Conservation (phyloP, 2,329 filamentous ascomycete genomes). For the Leptographium lundbergii region DNA sequence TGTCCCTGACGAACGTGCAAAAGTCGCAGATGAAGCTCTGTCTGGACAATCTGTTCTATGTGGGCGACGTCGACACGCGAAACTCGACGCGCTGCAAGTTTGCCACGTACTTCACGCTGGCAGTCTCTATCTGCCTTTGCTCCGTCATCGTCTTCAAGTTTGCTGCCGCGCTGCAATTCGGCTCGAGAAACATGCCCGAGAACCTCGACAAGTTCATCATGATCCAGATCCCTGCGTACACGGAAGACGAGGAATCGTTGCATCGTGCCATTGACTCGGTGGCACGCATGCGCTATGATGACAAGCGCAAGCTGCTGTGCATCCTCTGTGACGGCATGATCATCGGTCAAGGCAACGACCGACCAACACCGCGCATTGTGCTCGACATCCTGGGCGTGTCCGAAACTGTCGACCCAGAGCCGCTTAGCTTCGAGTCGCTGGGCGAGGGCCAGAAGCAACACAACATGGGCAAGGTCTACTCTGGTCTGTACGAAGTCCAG, state of each 20-base stretch:
- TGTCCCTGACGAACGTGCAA: conserved; percentile 39
- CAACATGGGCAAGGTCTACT: conserved; percentile 99
- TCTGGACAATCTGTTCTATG: conserved; percentile 88
- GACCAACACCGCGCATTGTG: conserved; percentile 88
- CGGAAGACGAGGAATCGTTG: conserved; percentile 93
- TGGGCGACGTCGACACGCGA: conserved; percentile 83
- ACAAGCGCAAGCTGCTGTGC: conserved; percentile 91
- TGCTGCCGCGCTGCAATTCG: conserved; percentile 88
- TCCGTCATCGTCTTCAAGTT: conserved; percentile 91
- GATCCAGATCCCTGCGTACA: conserved; percentile 94
- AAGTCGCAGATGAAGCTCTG: conserved; percentile 66
- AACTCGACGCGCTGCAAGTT: conserved; percentile 78
- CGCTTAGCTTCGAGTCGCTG: conserved; percentile 89
- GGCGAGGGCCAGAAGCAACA: conserved; percentile 95
- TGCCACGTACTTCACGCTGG: conserved; percentile 77
- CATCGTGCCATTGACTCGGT: conserved; percentile 95
- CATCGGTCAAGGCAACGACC: conserved; percentile 94
- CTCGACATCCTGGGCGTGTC: conserved; percentile 93
- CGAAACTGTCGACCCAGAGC: conserved; percentile 86
- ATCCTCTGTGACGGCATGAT: conserved; percentile 98
- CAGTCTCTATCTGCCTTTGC: conserved; percentile 68
- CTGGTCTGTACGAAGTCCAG: conserved; percentile 92
- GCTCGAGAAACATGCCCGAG: conserved; percentile 80
- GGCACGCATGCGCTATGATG: conserved; percentile 90
- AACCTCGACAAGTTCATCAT: conserved; percentile 98